Percentiles rank a stretch among this genome's conserved stretches.
phyloP scores from a whole-genome alignment of 2,329 filamentous ascomycete species.

The Periconia digitata region DNA sequence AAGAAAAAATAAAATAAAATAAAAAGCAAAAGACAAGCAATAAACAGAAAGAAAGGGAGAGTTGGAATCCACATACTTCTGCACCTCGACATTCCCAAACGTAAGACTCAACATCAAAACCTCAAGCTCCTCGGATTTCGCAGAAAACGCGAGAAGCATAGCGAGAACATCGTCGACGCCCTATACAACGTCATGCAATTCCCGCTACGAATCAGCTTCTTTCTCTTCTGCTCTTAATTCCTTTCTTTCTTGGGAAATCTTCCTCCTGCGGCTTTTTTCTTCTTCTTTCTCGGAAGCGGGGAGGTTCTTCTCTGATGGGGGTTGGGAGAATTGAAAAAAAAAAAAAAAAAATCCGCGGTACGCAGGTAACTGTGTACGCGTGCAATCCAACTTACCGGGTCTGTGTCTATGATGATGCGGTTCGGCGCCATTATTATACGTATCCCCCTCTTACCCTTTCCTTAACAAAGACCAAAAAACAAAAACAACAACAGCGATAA shows the following conservation, averaged over 20 bases:
- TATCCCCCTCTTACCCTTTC: background rate
- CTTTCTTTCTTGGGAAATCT: no score
- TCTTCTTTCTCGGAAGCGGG: no score
- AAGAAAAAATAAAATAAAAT: background rate
- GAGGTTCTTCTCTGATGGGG: no score
- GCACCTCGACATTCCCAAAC: conserved; percentile 88
- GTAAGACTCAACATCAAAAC: conserved; percentile 84
- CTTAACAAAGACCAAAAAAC: background rate
- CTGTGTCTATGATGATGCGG: conserved; percentile 92
- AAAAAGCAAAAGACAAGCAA: conserved; percentile 1
- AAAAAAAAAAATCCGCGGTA: background rate
- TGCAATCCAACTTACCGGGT: conserved; percentile 66
- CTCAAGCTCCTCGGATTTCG: conserved; percentile 81
- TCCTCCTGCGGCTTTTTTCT: no score
- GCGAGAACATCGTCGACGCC: conserved; percentile 92
- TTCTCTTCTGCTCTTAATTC: no score
- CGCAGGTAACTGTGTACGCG: conserved; percentile 2
- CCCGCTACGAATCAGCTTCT: no score
- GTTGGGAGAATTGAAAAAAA: background rate
- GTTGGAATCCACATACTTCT: conserved; percentile 64
- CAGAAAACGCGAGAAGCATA: conserved; percentile 81
- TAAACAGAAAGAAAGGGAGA: background rate
- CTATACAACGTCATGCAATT: no score
- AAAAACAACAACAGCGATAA: no score
- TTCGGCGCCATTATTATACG: conserved; percentile 48